Evolutionary conservation across 2,329 filamentous ascomycete species (phyloP), one percentile per base, ranked within the genome.

Genomic region (Teratosphaeria viscida): DNA sequence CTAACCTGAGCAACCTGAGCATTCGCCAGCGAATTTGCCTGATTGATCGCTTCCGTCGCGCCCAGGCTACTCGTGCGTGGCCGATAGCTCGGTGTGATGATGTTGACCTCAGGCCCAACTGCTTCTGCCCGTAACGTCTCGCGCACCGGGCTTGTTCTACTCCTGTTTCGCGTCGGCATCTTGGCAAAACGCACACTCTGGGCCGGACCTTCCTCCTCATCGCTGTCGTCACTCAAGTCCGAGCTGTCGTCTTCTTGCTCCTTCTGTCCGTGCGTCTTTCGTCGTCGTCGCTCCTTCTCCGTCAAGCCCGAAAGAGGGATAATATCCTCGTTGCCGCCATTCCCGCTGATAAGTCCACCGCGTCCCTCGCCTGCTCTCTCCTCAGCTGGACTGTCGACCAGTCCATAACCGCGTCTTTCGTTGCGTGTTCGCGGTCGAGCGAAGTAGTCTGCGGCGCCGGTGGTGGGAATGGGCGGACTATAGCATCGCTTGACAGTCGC

Each of bases 241-340:
- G 88, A 92, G 73, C 89, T 94, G 69, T 92, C 89, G 60, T 91
- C 88, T 68, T 94, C 89, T 65, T 91, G 88, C 77, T 90, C 83
- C 72, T 89, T 86, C 73, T 64, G 57, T 37, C 61, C 60, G 23
- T 60, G 57, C 56, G 49, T 56, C 62, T 87, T 82, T 57, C 83
- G 74, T 52, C 87, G 82, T 64, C 87, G 81, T 71, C 87, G 85
- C 62, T 69, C 67, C 34, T 69, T 70, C 55, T 66, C 65, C 43
- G 59, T 65, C 56, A 71, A 81, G 43, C 75, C 67, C 37, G 82
- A 83, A 1, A 85, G 86, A 0, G 85, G 87, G 56, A 88, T 78
- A 0, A 86, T 89, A 66, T 90, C 84, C 63, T 81, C 85, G 57
- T 76, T 79, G 7, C 81, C 83, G 1, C 82, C 82, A 6, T 83